phyloP scores from a whole-genome alignment of 441 rosid species.

The Hypseocharis bilobata region DNA sequence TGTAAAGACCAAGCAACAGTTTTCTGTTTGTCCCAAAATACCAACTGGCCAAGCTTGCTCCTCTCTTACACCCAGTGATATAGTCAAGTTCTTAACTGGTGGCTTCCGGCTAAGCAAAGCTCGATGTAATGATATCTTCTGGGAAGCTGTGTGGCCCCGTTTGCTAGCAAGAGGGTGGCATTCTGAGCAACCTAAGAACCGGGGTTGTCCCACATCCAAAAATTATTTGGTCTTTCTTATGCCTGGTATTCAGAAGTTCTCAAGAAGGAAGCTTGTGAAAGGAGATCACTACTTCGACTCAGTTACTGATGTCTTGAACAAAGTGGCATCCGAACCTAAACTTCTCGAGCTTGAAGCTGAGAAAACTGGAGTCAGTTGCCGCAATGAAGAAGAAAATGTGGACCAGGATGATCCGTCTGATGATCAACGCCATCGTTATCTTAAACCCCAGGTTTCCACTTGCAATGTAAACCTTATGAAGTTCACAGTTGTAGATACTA shows the following conservation, averaged over 20 bases:
- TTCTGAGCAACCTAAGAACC: constrained; percentile 52
- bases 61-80: constrained; percentile 48
- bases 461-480: constrained; percentile 30
- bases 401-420: constrained; percentile 38
- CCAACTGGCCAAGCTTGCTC: constrained; percentile 42
- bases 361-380: constrained; percentile 23
- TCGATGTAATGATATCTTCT: constrained; percentile 58
- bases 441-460: constrained; percentile 48
- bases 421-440: constrained; percentile 35
- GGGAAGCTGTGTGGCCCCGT: constrained; percentile 90
- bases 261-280: constrained; percentile 55
- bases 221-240: constrained; percentile 50
- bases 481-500: constrained; percentile 52
- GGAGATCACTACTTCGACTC: constrained; percentile 73
- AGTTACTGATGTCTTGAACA: constrained; percentile 54
- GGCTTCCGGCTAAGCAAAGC: constrained; percentile 59
- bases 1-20: constrained; percentile 32
- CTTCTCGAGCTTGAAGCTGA: constrained; percentile 56
- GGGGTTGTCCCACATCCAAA: constrained; percentile 32
- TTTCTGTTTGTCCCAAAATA: constrained; percentile 30
- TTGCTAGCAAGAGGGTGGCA: constrained; percentile 70
- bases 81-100: constrained; percentile 50
- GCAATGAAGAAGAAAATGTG: constrained; percentile 25
- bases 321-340: constrained; percentile 60
- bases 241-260: constrained; percentile 61